Conservation (phyloP, 2,329 filamentous ascomycete species). For the Epichloe hybrida region DNA sequence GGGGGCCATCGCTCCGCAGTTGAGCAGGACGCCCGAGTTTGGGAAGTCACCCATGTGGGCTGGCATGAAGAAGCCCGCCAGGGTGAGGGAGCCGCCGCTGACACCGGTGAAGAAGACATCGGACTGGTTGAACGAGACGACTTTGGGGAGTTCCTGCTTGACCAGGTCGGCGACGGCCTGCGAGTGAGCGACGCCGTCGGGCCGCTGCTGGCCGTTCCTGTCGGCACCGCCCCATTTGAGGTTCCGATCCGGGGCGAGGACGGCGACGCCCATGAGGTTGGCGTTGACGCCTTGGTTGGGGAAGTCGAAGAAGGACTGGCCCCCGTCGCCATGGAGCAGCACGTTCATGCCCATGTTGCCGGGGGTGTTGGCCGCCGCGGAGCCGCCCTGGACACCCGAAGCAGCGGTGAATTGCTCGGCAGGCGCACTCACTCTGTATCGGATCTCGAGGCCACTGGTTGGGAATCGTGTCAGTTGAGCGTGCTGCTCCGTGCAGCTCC, state of each 20-base stretch:
- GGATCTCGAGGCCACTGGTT: slow-evolving; percentile 34
- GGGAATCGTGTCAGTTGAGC: background rate
- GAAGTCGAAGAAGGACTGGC: slow-evolving; percentile 45
- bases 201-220: slow-evolving; percentile 31
- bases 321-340: slow-evolving; percentile 45
- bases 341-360: slow-evolving; percentile 39
- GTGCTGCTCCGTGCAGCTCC: too few species aligned
- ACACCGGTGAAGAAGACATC: slow-evolving; percentile 46
- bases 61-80: slow-evolving; percentile 45
- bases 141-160: slow-evolving; percentile 32
- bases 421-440: slow-evolving; percentile 42
- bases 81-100: slow-evolving; percentile 37
- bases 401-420: slow-evolving; percentile 37
- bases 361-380: slow-evolving; percentile 14
- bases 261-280: slow-evolving; percentile 37
- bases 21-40: slow-evolving; percentile 38
- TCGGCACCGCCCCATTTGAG: slow-evolving; percentile 45
- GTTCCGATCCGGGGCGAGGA: slow-evolving; percentile 39
- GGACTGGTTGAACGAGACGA: slow-evolving; percentile 37
- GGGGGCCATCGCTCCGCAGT: slow-evolving; percentile 40
- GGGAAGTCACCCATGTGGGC: slow-evolving; percentile 37
- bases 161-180: slow-evolving; percentile 42
- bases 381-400: slow-evolving; percentile 34
- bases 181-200: slow-evolving; percentile 41
- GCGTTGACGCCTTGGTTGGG: slow-evolving; percentile 39